phyloP scores from a whole-genome alignment of 2,329 filamentous ascomycete species.

The Neurospora sp. region DNA sequence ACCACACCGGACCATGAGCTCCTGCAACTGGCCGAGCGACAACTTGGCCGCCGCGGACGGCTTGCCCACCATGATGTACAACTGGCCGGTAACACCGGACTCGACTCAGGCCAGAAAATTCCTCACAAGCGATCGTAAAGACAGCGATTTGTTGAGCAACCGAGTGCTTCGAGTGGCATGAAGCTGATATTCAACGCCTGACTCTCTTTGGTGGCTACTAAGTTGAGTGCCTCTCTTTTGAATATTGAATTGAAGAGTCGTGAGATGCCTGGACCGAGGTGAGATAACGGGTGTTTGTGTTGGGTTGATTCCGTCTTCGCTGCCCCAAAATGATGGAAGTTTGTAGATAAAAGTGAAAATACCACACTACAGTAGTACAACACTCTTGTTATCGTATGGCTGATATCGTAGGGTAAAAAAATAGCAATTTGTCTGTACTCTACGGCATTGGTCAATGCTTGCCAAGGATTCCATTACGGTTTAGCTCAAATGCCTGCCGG shows the following conservation, averaged over 20 bases:
- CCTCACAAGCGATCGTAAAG: neutral
- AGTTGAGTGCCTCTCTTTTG: neutral
- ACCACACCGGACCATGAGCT: slow-evolving; percentile 51
- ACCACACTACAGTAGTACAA: neutral
- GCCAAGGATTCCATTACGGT: neutral
- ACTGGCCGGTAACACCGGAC: neutral
- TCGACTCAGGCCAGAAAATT: neutral
- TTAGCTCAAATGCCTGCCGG: neutral
- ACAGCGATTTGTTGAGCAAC: neutral
- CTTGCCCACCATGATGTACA: slow-evolving; percentile 4
- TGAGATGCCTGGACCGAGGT: neutral
- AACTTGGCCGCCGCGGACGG: slow-evolving; percentile 21
- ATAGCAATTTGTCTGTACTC: neutral
- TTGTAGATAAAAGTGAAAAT: neutral
- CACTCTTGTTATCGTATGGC: neutral
- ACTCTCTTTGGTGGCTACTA: neutral
- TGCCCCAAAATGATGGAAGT: neutral
- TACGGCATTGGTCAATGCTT: neutral
- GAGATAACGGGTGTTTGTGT: neutral
- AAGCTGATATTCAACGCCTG: neutral
- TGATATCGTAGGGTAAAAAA: neutral
- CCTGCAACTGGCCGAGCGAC: slow-evolving; percentile 45
- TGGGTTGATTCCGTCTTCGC: neutral
- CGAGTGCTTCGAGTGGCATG: neutral
- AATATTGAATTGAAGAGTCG: neutral